These are phyloP conservation scores for Hypoxylon sp. DNA, from an alignment of 2,329 filamentous ascomycete species.

Conservation along the genomic window DNA sequence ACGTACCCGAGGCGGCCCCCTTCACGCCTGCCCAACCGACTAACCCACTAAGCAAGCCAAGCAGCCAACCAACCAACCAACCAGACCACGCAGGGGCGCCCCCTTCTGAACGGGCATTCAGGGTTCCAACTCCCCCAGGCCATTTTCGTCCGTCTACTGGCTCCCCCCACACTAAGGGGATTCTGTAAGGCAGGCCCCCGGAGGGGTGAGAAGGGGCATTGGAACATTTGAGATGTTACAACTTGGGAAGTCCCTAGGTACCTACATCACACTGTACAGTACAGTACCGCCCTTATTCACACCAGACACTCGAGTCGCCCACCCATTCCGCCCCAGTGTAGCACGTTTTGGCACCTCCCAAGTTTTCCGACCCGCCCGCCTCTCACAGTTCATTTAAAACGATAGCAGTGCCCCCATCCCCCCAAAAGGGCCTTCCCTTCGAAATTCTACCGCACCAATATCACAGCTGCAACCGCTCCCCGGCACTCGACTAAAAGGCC, in stretches of 20 bases:
- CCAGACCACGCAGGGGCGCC: conserved; percentile 35
- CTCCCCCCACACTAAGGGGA: conserved; percentile 49
- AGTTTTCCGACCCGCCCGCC: conserved; percentile 47
- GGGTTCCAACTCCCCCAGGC: conserved; percentile 47
- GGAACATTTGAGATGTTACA: conserved; percentile 46
- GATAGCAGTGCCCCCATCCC: conserved; percentile 52
- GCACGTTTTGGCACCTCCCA: conserved; percentile 42
- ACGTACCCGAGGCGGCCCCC: conserved; percentile 29
- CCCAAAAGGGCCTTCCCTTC: conserved; percentile 49
- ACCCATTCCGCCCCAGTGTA: conserved; percentile 34
- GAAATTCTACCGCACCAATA: conserved; percentile 49
- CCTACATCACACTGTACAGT: conserved; percentile 45
- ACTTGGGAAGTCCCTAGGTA: conserved; percentile 42
- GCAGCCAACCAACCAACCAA: conserved; percentile 36
- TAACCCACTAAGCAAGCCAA: conserved; percentile 27
- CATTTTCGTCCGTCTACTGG: conserved; percentile 41
- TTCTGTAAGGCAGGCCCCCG: conserved; percentile 45
- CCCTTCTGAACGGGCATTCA: conserved; percentile 37
- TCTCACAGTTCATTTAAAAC: conserved; percentile 53
- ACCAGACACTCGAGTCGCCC: conserved; percentile 19
- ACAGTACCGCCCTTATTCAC: conserved; percentile 15
- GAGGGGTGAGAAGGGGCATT: conserved; percentile 22
- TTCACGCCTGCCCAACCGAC: conserved; percentile 25
- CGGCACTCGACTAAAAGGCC: conserved; percentile 34
- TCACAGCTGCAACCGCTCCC: conserved; percentile 32